Evolutionary conservation across 768 basidiomycete species (phyloP), one percentile per base, ranked within the genome.

Genomic region (Boletus sensibilis): DNA sequence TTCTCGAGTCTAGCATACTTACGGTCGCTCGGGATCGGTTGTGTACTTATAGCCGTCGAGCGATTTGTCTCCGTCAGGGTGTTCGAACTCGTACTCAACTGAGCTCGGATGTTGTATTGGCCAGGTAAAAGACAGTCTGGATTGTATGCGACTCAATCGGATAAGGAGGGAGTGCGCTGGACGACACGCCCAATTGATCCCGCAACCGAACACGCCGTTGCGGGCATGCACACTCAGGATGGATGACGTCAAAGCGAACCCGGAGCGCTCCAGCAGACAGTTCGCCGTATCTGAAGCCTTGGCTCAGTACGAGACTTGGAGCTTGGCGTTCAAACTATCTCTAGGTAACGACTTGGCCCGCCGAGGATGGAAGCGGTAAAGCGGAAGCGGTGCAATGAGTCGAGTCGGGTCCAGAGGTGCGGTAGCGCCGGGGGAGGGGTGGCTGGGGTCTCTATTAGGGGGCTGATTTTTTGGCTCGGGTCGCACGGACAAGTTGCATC

Each of bases 401-500:
- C 34, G 50, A 50, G 52, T 29, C 20, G 43, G 33, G 18, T 29
- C 27, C 1, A 31, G 48, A 10, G 18, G 55, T 39, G 54, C 57
- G 59, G 71, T 58, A 40, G 52, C 55, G 40, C 21, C 33, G 60
- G 61, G 55, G 54, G 54, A 35, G 46, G 54, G 59, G 70, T 73
- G 65, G 0, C 11, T 18, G 68, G 70, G 70, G 70, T 67, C 69
- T 48, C 23, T 14, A 18, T 33, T 47, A 62, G 64, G 69, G 62
- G 67, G 52, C 31, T 50, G 53, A 53, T 63, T 73, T 73, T 71
- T 65, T 67, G 65, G 71, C 65, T 25, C 51, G 60, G 59, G 64
- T 72, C 70, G 59, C 72, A 72, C 70, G 70, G 66, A 18, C 27
- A 43, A 50, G 57, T 60, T 72, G 70, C 61, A 73, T 61, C 61